Evolutionary conservation across 768 basidiomycete species (phyloP).

Genomic region (Daedaleopsis sinensis): DNA sequence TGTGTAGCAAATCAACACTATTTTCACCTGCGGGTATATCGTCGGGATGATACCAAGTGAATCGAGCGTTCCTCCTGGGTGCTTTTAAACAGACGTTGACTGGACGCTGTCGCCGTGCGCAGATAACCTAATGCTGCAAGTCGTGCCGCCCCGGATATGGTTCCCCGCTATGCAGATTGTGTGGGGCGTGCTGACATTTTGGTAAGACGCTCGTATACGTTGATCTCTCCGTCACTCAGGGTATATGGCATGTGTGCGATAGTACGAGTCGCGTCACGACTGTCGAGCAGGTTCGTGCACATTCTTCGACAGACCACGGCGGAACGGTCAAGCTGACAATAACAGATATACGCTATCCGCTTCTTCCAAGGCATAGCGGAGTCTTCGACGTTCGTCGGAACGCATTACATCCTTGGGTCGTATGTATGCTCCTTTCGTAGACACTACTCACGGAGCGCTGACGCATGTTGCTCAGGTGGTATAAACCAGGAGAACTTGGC

Average conservation of each 20-base stretch:
- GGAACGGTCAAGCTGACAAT: background rate
- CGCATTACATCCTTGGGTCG: slow-evolving; percentile 75
- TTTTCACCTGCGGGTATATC: slow-evolving; percentile 77
- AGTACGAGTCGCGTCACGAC: slow-evolving; percentile 60
- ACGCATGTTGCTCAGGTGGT: slow-evolving; percentile 50
- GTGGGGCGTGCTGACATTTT: slow-evolving; percentile 69
- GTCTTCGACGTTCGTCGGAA: slow-evolving; percentile 77
- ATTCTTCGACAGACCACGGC: background rate
- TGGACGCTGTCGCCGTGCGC: slow-evolving; percentile 1
- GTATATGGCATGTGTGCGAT: background rate
- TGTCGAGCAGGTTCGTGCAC: slow-evolving; percentile 51
- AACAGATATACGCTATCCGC: slow-evolving; percentile 65
- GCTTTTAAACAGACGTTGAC: background rate
- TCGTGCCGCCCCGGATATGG: slow-evolving; percentile 65
- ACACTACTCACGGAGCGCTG: background rate
- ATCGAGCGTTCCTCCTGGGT: slow-evolving; percentile 2
- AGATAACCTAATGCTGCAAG: slow-evolving; percentile 71
- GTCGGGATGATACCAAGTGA: slow-evolving; percentile 73
- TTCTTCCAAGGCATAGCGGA: slow-evolving; percentile 77
- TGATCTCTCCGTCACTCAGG: background rate
- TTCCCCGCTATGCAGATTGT: slow-evolving; percentile 65
- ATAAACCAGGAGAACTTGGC: slow-evolving; percentile 68
- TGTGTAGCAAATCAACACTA: slow-evolving; percentile 61
- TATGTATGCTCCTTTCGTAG: slow-evolving; percentile 35
- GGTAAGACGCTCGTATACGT: slow-evolving; percentile 39